Percentiles rank a stretch among this genome's conserved stretches.
phyloP scores from a whole-genome alignment of 441 rosid species.

The Croton laevigatus region DNA sequence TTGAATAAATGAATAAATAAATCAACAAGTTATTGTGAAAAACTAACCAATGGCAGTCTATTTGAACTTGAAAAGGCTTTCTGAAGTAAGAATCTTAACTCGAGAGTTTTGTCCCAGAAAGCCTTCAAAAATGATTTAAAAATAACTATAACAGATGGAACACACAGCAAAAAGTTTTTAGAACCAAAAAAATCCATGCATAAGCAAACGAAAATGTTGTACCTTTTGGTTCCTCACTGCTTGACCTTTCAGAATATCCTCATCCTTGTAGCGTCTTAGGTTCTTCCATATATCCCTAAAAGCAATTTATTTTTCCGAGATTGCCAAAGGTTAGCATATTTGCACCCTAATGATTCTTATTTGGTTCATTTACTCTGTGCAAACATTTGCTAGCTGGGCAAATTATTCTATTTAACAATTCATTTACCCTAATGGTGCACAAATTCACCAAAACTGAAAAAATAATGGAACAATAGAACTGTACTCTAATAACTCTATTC shows the following conservation, averaged over 20 bases:
- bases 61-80: slow-evolving; percentile 77
- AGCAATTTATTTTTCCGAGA: background rate
- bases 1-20: slow-evolving; percentile 3
- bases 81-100: slow-evolving; percentile 86
- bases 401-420: too few species aligned
- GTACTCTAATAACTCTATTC: background rate
- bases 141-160: background rate
- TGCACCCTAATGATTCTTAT: too few species aligned
- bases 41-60: slow-evolving; percentile 69
- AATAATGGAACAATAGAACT: too few species aligned
- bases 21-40: slow-evolving; percentile 1
- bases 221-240: slow-evolving; percentile 97
- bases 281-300: slow-evolving; percentile 64
- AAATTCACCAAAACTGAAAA: too few species aligned
- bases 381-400: too few species aligned
- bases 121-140: slow-evolving; percentile 41
- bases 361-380: too few species aligned
- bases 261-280: slow-evolving; percentile 73
- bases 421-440: too few species aligned
- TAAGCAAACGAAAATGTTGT: slow-evolving; percentile 1
- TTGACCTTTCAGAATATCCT: slow-evolving; percentile 82
- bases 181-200: background rate
- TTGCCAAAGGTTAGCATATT: too few species aligned
- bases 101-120: slow-evolving; percentile 85
- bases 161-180: background rate